Conservation (phyloP, 805 yeast genomes). For the Zygotorulaspora chibaensis region DNA sequence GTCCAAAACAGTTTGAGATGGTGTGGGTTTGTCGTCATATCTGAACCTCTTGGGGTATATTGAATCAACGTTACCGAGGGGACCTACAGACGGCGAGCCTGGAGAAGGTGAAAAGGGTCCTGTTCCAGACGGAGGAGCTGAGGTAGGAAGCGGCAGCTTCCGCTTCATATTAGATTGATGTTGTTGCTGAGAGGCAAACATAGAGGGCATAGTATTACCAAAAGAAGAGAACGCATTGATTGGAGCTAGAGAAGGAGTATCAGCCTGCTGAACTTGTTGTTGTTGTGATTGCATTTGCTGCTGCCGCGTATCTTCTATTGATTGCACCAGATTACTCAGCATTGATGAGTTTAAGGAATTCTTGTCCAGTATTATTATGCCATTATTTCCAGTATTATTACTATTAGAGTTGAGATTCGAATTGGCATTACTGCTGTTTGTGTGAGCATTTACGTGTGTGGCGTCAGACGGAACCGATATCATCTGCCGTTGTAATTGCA, state of each 20-base stretch:
- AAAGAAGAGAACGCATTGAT: slow-evolving; percentile 15
- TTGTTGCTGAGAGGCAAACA: slow-evolving; percentile 5
- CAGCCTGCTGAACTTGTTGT: slow-evolving; percentile 8
- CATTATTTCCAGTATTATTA: too few species aligned
- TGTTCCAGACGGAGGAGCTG: slow-evolving; percentile 7
- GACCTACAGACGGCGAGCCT: slow-evolving; percentile 7
- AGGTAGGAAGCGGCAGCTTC: slow-evolving; percentile 12
- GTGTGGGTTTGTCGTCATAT: slow-evolving; percentile 27
- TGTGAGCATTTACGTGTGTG: slow-evolving; percentile 1
- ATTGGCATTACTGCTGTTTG: background rate
- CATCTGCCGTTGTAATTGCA: slow-evolving; percentile 25
- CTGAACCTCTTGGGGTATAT: slow-evolving; percentile 22
- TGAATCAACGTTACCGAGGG: slow-evolving; percentile 13
- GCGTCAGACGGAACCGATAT: slow-evolving; percentile 11
- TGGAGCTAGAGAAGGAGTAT: slow-evolving; percentile 18
- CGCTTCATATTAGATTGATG: slow-evolving; percentile 8
- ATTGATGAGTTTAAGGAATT: slow-evolving; percentile 22
- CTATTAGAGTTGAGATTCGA: background rate
- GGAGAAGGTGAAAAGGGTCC: slow-evolving; percentile 22
- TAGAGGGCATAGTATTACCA: slow-evolving; percentile 9
- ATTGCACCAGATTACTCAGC: slow-evolving; percentile 18
- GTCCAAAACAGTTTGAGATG: slow-evolving; percentile 32
- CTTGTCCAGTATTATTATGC: slow-evolving; percentile 24
- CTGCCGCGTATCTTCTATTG: slow-evolving; percentile 18
- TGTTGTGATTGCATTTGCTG: slow-evolving; percentile 4